Base-by-base conservation (phyloP, 345 rosid species). In the Salix purpurea region DNA sequence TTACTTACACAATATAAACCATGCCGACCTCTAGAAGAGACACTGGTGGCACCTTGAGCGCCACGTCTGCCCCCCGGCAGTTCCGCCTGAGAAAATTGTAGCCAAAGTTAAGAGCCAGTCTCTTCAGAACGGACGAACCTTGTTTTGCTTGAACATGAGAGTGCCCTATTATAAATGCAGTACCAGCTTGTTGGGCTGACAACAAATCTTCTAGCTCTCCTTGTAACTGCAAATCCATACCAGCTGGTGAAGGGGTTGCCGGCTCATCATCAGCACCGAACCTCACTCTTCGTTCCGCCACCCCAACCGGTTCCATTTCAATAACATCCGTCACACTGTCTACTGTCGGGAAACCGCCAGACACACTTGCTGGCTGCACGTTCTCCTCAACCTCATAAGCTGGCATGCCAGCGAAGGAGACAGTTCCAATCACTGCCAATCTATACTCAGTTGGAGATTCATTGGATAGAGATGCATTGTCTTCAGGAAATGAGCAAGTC, bases 11-110 rank as follows among this genome's bases (percentile, higher is more conserved):
- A 71, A 96, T 89, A 82, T 96, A 96, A 78, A 96, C 95, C 98
- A 96, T 96, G 66, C 99, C 99, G 0, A 96, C 99, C 84, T 96
- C 97, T 60, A 96, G 79, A 37, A 88, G 88, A 28, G 99, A 96
- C 56, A 79, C 97, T 1, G 97, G 97, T 2, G 98, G 98, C 39
- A 94, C 97, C 81, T 88, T 96, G 37, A 94, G 92, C 4, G 97
- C 97, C 67, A 92, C 97, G 77, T 92, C 97, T 23, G 98, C 80
- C 37, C 97, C 99, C 69, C 98, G 73, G 86, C 97, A 94, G 82
- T 96, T 96, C 80, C 94, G 88, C 61, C 97, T 83, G 74, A 96
- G 86, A 88, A 94, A 94, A 74, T 96, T 92, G 58, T 92, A 96
- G 36, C 97, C 98, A 15, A 89, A 84, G 58, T 96, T 84, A 30